Percentiles rank a stretch among this genome's conserved stretches.
Conservation (phyloP, 1,284 basidiomycete species). For the Vanrija pseudolonga region DNA sequence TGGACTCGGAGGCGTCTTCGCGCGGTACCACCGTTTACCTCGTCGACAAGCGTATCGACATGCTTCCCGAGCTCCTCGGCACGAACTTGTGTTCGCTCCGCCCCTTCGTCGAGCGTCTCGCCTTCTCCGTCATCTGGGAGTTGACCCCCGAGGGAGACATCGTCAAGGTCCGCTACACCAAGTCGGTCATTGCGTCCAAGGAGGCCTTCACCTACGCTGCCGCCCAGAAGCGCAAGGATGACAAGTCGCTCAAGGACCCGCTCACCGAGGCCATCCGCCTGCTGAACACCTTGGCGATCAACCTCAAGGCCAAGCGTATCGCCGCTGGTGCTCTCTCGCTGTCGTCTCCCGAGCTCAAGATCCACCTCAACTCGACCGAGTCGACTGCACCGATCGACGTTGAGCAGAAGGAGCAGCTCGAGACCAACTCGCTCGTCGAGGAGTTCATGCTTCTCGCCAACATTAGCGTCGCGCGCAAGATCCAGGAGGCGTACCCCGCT, state of each 20-base stretch:
- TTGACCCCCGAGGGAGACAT: constrained; percentile 81
- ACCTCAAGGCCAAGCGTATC: constrained; percentile 84
- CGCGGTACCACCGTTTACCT: constrained; percentile 97
- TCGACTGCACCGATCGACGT: constrained; percentile 94
- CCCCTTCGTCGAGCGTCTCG: constrained; percentile 88
- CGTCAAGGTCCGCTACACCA: constrained; percentile 84
- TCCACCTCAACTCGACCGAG: constrained; percentile 88
- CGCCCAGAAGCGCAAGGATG: constrained; percentile 90
- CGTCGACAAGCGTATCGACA: constrained; percentile 98
- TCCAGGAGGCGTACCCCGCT: constrained; percentile 91
- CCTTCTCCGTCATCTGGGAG: constrained; percentile 97
- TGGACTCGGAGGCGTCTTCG: constrained; percentile 94
- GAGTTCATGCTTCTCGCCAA: constrained; percentile 99
- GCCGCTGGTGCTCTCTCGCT: constrained; percentile 92
- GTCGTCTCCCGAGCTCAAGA: constrained; percentile 96
- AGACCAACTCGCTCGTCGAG: constrained; percentile 96
- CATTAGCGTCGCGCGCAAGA: constrained; percentile 85
- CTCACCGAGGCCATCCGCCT: constrained; percentile 86
- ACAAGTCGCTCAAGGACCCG: constrained; percentile 73
- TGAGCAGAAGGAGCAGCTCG: constrained; percentile 86
- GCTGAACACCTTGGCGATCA: constrained; percentile 80
- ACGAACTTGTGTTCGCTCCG: constrained; percentile 95
- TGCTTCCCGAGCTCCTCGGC: constrained; percentile 90
- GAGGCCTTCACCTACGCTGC: constrained; percentile 97
- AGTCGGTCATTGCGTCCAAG: constrained; percentile 95